phyloP scores from a whole-genome alignment of 2,329 filamentous ascomycete species.

The Stemphylium vesicarium region DNA sequence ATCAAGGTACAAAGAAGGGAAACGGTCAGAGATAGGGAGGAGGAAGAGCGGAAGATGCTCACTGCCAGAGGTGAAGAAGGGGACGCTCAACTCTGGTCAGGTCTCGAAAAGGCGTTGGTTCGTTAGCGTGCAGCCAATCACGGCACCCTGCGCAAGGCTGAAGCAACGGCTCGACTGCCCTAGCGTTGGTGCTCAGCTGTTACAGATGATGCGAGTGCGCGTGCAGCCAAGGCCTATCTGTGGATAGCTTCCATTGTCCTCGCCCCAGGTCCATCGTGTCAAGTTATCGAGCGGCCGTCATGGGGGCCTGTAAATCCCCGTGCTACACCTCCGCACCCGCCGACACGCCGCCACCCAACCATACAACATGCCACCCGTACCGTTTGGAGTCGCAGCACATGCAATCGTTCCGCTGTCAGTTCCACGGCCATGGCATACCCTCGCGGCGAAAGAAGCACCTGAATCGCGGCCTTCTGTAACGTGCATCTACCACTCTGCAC shows the following conservation, averaged over 20 bases:
- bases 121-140: slow-evolving; percentile 24
- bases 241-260: not conserved
- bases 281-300: not conserved
- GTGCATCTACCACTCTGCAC: not conserved
- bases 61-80: slow-evolving; percentile 17
- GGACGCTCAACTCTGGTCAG: slow-evolving; percentile 1
- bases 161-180: slow-evolving; percentile 22
- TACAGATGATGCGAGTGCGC: slow-evolving; percentile 8
- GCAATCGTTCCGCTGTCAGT: slow-evolving; percentile 1
- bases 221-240: slow-evolving; percentile 1
- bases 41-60: slow-evolving; percentile 16
- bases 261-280: not conserved
- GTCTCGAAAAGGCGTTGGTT: slow-evolving; percentile 17
- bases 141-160: slow-evolving; percentile 25
- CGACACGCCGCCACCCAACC: slow-evolving; percentile 3
- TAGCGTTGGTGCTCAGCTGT: slow-evolving; percentile 15
- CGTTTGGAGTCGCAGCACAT: not conserved
- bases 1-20: slow-evolving; percentile 31
- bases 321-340: slow-evolving; percentile 1
- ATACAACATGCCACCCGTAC: not conserved
- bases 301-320: not conserved
- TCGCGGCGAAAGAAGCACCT: slow-evolving; percentile 5
- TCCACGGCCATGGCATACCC: not conserved
- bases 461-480: slow-evolving; percentile 15
- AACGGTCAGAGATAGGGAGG: slow-evolving; percentile 15